These are phyloP conservation scores for Trichomonas gallinae DNA, from an alignment of 208 protist genomes.

Conservation along the genomic window DNA sequence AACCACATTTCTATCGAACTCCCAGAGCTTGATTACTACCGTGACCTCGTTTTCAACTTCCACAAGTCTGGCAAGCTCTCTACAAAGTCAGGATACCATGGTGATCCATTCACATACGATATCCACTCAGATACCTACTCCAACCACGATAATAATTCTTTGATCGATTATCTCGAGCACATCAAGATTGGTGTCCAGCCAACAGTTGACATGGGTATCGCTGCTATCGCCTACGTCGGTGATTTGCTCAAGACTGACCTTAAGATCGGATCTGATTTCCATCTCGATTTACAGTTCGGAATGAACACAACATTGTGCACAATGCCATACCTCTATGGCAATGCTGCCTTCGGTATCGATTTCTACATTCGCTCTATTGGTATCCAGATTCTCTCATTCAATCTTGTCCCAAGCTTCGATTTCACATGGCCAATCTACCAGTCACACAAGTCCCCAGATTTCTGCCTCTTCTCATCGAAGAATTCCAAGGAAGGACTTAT, in stretches of 20 bases:
- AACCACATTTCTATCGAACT: background rate
- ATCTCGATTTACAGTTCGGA: background rate
- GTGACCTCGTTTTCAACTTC: background rate
- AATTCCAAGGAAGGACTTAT: background rate
- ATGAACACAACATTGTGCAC: background rate
- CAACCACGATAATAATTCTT: background rate
- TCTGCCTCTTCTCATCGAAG: background rate
- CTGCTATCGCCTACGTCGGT: background rate
- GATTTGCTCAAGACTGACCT: background rate
- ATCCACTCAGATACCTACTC: background rate
- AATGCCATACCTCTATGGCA: background rate
- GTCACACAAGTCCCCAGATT: background rate
- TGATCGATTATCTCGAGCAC: background rate
- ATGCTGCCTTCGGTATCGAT: background rate
- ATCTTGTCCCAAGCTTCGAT: background rate
- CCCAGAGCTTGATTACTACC: background rate
- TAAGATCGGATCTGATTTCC: background rate
- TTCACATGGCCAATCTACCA: background rate
- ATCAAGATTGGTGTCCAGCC: background rate
- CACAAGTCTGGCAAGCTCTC: background rate
- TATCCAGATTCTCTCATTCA: background rate
- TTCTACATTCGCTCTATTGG: background rate
- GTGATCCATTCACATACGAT: background rate
- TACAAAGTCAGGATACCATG: background rate
- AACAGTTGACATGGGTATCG: background rate